phyloP scores from a whole-genome alignment of 345 rosid genomes.

The Eucalyptus pumila region DNA sequence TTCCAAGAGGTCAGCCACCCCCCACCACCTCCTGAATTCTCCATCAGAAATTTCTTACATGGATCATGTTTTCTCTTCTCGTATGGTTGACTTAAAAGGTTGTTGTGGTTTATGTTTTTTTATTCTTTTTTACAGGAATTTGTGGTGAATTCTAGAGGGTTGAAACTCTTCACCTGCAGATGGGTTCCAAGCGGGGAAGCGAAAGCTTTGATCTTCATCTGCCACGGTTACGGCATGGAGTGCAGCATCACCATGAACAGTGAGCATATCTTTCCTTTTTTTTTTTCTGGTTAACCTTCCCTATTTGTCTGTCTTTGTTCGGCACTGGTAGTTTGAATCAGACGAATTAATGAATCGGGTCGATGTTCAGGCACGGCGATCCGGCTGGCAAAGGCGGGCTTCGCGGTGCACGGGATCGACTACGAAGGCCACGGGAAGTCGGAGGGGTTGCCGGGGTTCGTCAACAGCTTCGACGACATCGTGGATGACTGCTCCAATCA shows the following conservation, averaged over 20 bases:
- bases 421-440: constrained; percentile 94
- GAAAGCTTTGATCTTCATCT: constrained; percentile 64
- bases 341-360: not conserved
- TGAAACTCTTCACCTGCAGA: constrained; percentile 65
- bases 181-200: constrained; percentile 63
- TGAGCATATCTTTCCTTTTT: not conserved
- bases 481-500: constrained; percentile 51
- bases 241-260: constrained; percentile 92
- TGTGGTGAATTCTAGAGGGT: constrained; percentile 42
- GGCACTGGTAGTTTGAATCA: not conserved
- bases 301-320: not conserved
- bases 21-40: not conserved
- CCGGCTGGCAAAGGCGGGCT: constrained; percentile 55
- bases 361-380: constrained; percentile 46
- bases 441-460: constrained; percentile 32
- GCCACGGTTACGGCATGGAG: constrained; percentile 95
- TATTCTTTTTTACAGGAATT: constrained; percentile 27
- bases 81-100: not conserved
- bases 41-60: not conserved
- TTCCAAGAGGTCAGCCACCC: not conserved
- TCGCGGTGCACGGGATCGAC: constrained; percentile 63
- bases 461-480: constrained; percentile 36
- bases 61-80: not conserved
- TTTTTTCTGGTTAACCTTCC: not conserved
- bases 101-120: not conserved